Conservation (phyloP, 192 early-diverging fungal genomes). For the Coemansia sp. region DNA sequence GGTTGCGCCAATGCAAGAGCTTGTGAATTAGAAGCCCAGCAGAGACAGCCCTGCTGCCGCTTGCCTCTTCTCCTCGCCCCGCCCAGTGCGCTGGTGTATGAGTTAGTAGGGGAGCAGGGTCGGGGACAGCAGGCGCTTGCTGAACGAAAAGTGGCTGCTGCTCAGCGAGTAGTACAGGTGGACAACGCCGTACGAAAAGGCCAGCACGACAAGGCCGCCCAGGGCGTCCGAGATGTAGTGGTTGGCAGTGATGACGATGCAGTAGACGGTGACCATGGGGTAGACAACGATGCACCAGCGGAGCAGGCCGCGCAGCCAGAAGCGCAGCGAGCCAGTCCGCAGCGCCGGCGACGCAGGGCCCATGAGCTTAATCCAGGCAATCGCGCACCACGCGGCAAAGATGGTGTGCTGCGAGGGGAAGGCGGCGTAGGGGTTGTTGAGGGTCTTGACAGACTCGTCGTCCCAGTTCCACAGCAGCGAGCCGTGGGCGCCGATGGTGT, state of each 20-base stretch:
- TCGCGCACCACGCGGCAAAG: slow-evolving; percentile 51
- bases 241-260: slow-evolving; percentile 52
- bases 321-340: slow-evolving; percentile 18
- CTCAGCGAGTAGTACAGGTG: slow-evolving; percentile 35
- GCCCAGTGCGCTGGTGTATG: neutral
- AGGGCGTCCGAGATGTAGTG: slow-evolving; percentile 51
- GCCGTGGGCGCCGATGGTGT: slow-evolving; percentile 48
- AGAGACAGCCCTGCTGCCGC: no score
- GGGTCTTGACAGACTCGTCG: slow-evolving; percentile 54
- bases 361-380: slow-evolving; percentile 46
- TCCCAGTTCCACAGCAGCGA: slow-evolving; percentile 56
- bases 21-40: no score
- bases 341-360: slow-evolving; percentile 31
- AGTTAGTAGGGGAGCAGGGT: slow-evolving; percentile 25
- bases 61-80: neutral
- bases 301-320: slow-evolving; percentile 41
- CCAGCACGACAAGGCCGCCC: slow-evolving; percentile 42
- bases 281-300: slow-evolving; percentile 49
- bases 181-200: slow-evolving; percentile 44
- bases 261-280: slow-evolving; percentile 51
- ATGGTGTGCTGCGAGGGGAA: slow-evolving; percentile 55
- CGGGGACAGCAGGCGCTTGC: slow-evolving; percentile 14
- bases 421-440: slow-evolving; percentile 55
- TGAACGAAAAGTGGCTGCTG: slow-evolving; percentile 18
- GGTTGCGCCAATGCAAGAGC: no score